phyloP scores from a whole-genome alignment of 306 rosid genomes.

The Trifolium repens region DNA sequence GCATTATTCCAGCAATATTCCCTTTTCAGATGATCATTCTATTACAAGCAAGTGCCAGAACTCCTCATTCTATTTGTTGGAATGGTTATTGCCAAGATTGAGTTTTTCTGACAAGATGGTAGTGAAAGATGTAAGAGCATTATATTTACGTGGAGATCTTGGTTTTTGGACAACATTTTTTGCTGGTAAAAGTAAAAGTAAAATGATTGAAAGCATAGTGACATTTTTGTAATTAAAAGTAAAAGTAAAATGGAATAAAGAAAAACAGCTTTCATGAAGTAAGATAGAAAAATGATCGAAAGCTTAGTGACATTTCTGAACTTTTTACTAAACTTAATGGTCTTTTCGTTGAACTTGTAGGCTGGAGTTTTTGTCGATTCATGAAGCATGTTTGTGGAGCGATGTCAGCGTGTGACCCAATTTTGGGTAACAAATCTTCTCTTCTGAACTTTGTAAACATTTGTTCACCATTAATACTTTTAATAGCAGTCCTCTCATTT shows the following conservation, averaged over 20 bases:
- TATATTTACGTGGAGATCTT: constrained; percentile 18
- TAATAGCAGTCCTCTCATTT: too few relatives aligned
- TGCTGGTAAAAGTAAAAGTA: neutral
- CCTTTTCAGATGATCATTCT: constrained; percentile 60
- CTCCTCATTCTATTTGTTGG: constrained; percentile 55
- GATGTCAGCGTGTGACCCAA: constrained; percentile 30
- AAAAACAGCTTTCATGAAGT: neutral
- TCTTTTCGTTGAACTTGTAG: constrained; percentile 50
- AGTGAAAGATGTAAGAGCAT: constrained; percentile 72
- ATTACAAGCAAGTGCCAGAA: constrained; percentile 45
- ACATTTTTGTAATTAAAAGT: neutral
- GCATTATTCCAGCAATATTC: constrained; percentile 15
- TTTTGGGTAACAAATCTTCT: constrained; percentile 14
- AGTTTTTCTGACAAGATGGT: constrained; percentile 56
- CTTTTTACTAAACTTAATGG: constrained; percentile 15
- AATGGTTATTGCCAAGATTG: constrained; percentile 80
- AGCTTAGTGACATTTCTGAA: neutral
- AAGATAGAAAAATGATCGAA: too few relatives aligned
- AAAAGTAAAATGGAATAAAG: neutral
- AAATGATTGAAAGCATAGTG: neutral
- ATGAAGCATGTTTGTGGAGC: constrained; percentile 39
- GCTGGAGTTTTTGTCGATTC: constrained; percentile 58
- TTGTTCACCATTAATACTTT: neutral
- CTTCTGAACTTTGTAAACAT: constrained; percentile 13
- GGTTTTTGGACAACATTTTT: constrained; percentile 6